Evolutionary conservation across 1,284 basidiomycete species (phyloP).

Genomic region (Sporisorium iseilematis-ciliati): DNA sequence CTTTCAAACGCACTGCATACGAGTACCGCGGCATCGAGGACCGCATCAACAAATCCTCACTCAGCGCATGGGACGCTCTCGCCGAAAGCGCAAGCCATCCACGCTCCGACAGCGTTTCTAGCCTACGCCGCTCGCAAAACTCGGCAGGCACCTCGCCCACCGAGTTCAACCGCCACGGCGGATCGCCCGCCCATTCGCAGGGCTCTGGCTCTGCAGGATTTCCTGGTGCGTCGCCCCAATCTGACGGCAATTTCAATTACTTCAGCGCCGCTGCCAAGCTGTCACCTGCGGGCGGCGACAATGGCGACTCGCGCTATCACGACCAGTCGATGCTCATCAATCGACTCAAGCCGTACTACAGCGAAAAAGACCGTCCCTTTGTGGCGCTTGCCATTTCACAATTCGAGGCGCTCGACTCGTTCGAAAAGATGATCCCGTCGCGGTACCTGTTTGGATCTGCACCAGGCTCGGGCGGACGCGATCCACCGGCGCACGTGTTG

Average conservation of each 20-base stretch:
- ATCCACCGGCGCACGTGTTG: conserved; percentile 50
- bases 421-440: conserved; percentile 57
- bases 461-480: conserved; percentile 24
- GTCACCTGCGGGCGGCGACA: conserved; percentile 27
- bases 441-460: conserved; percentile 54
- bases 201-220: conserved; percentile 44
- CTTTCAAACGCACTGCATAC: conserved; percentile 20
- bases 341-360: conserved; percentile 49
- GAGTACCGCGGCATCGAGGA: conserved; percentile 24
- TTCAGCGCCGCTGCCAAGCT: conserved; percentile 35
- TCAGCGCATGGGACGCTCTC: conserved; percentile 45
- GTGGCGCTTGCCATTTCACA: conserved; percentile 59
- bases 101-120: conserved; percentile 45
- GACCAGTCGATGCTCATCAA: conserved; percentile 56
- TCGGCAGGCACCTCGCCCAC: conserved; percentile 43
- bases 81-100: conserved; percentile 42
- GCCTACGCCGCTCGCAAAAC: conserved; percentile 35
- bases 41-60: conserved; percentile 30
- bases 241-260: conserved; percentile 36
- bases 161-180: conserved; percentile 34
- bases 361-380: conserved; percentile 53
- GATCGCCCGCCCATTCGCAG: conserved; percentile 43
- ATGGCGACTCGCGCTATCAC: conserved; percentile 44
- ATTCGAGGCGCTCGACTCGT: conserved; percentile 56
- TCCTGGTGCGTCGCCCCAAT: conserved; percentile 32